phyloP scores from a whole-genome alignment of 306 rosid genomes.

The Fragaria vesca region DNA sequence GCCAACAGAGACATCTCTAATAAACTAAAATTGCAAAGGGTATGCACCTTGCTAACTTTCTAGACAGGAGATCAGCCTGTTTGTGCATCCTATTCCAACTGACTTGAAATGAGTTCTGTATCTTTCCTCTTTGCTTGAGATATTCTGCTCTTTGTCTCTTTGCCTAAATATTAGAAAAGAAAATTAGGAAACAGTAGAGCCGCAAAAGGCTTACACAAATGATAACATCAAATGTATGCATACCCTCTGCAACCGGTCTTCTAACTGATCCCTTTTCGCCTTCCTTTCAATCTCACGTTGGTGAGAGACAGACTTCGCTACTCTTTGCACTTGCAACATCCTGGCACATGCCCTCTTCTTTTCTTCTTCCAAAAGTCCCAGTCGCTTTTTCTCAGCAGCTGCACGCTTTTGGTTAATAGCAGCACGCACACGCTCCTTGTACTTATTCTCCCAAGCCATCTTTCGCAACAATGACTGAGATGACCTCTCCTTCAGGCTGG shows the following conservation, averaged over 20 bases:
- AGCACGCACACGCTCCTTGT: slow-evolving; percentile 84
- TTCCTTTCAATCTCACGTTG: slow-evolving; percentile 90
- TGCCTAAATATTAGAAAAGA: slow-evolving; percentile 48
- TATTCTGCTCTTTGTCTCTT: slow-evolving; percentile 83
- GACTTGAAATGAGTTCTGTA: slow-evolving; percentile 40
- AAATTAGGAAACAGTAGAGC: neutral
- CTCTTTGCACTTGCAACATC: slow-evolving; percentile 63
- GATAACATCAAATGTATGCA: slow-evolving; percentile 17
- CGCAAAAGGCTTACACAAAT: slow-evolving; percentile 13
- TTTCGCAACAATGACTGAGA: slow-evolving; percentile 74
- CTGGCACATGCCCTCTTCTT: slow-evolving; percentile 81
- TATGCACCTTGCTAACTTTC: slow-evolving; percentile 72
- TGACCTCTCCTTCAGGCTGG: slow-evolving; percentile 79
- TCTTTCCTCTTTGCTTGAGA: slow-evolving; percentile 77
- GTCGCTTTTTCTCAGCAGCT: slow-evolving; percentile 86
- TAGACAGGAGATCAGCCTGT: slow-evolving; percentile 76
- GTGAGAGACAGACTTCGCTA: slow-evolving; percentile 75
- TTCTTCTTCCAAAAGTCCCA: slow-evolving; percentile 78
- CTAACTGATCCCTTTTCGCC: slow-evolving; percentile 73
- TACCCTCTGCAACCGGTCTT: slow-evolving; percentile 91
- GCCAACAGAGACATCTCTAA: neutral
- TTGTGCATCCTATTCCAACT: slow-evolving; percentile 51
- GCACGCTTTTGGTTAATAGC: slow-evolving; percentile 82
- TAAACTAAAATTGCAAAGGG: neutral
- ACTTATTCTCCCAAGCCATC: slow-evolving; percentile 78